A percentile compares a stretch with the other conserved stretches of the same genome.
Evolutionary conservation across 768 basidiomycete species (phyloP).

Genomic region (Cubamyces lactineus): DNA sequence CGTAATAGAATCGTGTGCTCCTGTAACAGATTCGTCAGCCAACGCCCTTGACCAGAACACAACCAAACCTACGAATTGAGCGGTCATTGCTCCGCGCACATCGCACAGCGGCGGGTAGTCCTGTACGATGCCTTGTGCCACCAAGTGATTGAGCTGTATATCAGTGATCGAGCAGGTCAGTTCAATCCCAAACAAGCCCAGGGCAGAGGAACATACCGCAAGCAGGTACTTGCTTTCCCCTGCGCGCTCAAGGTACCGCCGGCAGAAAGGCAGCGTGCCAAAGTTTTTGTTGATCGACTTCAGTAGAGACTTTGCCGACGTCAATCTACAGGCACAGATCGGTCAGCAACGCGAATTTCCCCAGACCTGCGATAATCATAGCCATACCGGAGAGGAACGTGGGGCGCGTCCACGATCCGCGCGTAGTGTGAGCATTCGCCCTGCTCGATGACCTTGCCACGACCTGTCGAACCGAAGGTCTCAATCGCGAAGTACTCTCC

Average conservation of each 20-base stretch:
- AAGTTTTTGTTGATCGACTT: conserved; percentile 91
- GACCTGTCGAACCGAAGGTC: conserved; percentile 97
- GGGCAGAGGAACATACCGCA: conserved; percentile 56
- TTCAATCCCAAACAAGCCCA: background rate
- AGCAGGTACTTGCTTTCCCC: conserved; percentile 94
- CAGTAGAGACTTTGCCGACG: conserved; percentile 82
- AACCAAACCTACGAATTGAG: conserved; percentile 72
- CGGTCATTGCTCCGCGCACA: conserved; percentile 85
- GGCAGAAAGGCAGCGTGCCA: conserved; percentile 93
- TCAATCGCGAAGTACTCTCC: conserved; percentile 99
- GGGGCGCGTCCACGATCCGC: conserved; percentile 65
- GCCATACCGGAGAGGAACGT: conserved; percentile 72
- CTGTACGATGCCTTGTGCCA: conserved; percentile 84
- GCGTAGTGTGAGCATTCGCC: conserved; percentile 97
- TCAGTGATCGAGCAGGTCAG: background rate
- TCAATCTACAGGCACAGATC: conserved; percentile 52
- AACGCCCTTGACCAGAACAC: background rate
- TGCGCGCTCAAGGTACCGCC: conserved; percentile 89
- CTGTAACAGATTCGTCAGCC: conserved; percentile 40
- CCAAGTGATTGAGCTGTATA: conserved; percentile 82
- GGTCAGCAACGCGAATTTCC: background rate
- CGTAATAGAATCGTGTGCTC: conserved; percentile 87
- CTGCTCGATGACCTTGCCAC: conserved; percentile 87
- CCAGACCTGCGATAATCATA: background rate
- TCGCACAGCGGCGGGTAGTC: conserved; percentile 95